These are phyloP conservation scores for Diaporthe nobilis DNA, from an alignment of 2,329 filamentous ascomycete species.

Conservation along the genomic window DNA sequence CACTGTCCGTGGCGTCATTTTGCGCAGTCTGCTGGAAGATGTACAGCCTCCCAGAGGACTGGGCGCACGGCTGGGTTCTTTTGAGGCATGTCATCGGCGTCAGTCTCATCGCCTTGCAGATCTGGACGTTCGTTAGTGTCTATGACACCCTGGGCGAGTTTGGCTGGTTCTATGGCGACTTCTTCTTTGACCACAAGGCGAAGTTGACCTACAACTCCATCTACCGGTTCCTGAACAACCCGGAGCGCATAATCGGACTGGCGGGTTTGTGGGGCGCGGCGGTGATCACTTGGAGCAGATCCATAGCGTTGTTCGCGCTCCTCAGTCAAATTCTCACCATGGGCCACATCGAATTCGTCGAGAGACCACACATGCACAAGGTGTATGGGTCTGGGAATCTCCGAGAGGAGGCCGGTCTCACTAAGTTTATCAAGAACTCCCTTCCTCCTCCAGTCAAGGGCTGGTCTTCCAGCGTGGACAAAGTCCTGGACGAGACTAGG, in stretches of 20 bases:
- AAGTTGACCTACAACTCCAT: conserved; percentile 97
- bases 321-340: conserved; percentile 88
- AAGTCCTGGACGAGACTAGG: conserved; percentile 85
- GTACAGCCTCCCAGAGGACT: conserved; percentile 89
- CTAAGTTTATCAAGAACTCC: conserved; percentile 90
- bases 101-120: conserved; percentile 85
- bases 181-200: conserved; percentile 92
- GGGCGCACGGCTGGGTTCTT: conserved; percentile 87
- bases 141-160: conserved; percentile 98
- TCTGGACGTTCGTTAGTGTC: conserved; percentile 94
- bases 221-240: conserved; percentile 98
- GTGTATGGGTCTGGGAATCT: conserved; percentile 85
- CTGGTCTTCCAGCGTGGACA: conserved; percentile 89
- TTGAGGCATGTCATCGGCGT: conserved; percentile 89
- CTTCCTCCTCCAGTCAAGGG: conserved; percentile 86
- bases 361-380: conserved; percentile 98
- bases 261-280: conserved; percentile 97
- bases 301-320: conserved; percentile 89
- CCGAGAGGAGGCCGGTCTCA: conserved; percentile 88
- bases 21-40: conserved; percentile 96
- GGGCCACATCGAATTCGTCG: conserved; percentile 91
- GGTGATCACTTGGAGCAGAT: conserved; percentile 89
- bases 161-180: conserved; percentile 99
- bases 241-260: conserved; percentile 92
- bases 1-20: conserved; percentile 90